Conservation (phyloP, 2,329 filamentous ascomycete species). For the Cercospora zeae-maydis region DNA sequence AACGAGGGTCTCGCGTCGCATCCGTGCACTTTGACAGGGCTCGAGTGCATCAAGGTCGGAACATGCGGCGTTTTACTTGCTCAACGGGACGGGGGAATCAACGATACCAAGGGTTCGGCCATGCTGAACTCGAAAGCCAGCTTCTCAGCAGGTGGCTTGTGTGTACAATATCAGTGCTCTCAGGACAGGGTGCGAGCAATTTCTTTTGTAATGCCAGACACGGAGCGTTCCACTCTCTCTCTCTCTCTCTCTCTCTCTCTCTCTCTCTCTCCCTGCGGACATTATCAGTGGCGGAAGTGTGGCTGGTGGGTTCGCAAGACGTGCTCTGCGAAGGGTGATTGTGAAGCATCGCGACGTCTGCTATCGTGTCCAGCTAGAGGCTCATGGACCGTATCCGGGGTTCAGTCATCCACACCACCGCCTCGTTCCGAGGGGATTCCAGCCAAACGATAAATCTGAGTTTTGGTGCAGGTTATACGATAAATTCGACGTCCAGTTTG, state of each 20-base stretch:
- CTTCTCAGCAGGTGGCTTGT: constrained; percentile 21
- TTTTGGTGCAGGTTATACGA: too few species aligned
- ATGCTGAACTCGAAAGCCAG: constrained; percentile 18
- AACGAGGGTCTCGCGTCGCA: not conserved
- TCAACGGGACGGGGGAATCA: constrained; percentile 16
- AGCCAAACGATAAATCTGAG: too few species aligned
- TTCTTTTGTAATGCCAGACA: constrained; percentile 1
- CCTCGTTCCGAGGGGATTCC: too few species aligned
- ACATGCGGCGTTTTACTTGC: constrained; percentile 21
- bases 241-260: too few species aligned
- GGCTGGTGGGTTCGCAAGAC: not conserved
- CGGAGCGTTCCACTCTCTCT: not conserved
- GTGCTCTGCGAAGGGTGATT: not conserved
- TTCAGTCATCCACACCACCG: too few species aligned
- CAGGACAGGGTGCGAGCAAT: constrained; percentile 6
- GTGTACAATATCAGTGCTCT: constrained; percentile 22
- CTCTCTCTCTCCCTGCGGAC: not conserved
- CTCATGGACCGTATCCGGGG: too few species aligned
- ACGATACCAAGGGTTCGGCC: constrained; percentile 23
- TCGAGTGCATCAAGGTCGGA: constrained; percentile 3
- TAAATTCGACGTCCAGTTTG: too few species aligned
- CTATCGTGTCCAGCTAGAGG: too few species aligned
- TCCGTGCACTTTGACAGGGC: constrained; percentile 1
- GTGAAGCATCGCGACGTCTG: too few species aligned
- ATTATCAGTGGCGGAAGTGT: not conserved